phyloP scores from a whole-genome alignment of 75 land plant species.

The Picea glauca region DNA sequence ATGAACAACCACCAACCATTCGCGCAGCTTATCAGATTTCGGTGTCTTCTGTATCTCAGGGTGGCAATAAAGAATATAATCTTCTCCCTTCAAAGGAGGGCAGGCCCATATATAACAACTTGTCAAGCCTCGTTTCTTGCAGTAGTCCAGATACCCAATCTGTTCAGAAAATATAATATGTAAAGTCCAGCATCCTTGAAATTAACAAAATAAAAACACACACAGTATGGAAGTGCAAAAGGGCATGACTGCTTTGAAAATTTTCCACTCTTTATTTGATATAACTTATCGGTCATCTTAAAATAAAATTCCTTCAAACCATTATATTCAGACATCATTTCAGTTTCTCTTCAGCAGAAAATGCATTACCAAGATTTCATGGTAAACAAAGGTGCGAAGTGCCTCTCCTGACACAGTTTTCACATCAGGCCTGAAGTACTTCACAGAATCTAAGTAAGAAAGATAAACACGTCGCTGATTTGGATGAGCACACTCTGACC shows the following conservation, averaged over 20 bases:
- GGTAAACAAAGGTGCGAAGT: slow-evolving; percentile 97
- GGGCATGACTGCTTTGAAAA: too few species aligned
- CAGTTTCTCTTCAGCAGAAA: too few species aligned
- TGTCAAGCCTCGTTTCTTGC: slow-evolving; percentile 67
- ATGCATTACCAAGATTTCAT: slow-evolving; percentile 82
- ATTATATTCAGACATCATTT: too few species aligned
- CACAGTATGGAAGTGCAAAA: too few species aligned
- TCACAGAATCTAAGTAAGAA: slow-evolving; percentile 94
- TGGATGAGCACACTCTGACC: slow-evolving; percentile 73
- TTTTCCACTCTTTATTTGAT: too few species aligned
- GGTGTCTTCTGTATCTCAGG: slow-evolving; percentile 74
- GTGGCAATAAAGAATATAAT: slow-evolving; percentile 72
- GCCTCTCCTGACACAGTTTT: slow-evolving; percentile 85
- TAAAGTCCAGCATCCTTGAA: too few species aligned
- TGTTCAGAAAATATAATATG: slow-evolving; percentile 3
- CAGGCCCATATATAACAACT: slow-evolving; percentile 83
- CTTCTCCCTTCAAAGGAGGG: slow-evolving; percentile 76
- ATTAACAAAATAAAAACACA: too few species aligned
- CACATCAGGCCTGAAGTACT: slow-evolving; percentile 96
- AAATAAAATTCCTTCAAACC: too few species aligned
- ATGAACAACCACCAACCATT: slow-evolving; percentile 34
- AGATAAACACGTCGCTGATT: slow-evolving; percentile 96
- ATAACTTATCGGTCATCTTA: too few species aligned
- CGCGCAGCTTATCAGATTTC: slow-evolving; percentile 57
- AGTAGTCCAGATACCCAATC: slow-evolving; percentile 77